Evolutionary conservation across 345 rosid species (phyloP), one percentile per base, ranked within the genome.

Genomic region (Pelargonium nanum): DNA sequence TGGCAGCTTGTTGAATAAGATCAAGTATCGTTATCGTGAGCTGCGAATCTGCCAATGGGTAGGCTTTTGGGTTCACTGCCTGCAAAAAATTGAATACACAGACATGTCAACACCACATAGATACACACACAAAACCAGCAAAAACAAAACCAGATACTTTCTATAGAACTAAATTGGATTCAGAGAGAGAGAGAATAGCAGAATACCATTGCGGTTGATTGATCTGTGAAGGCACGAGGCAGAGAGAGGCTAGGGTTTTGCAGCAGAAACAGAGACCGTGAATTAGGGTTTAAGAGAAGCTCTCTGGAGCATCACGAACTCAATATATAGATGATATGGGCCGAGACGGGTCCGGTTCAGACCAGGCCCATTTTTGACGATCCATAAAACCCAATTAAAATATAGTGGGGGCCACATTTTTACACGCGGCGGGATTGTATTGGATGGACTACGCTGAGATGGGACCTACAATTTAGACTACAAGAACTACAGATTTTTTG

Each of bases 1-100:
- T 85, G 57, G 94, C 85, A 30, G 97, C 99, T 78, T 93, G 97
- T 61, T 89, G 96, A 65, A 93, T 84, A 19, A 93, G 94, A 77
- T 93, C 97, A 22, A 89, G 74, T 26, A 93, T 93, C 8, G 97
- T 87, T 20, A 83, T 83, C 0, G 85, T 52, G 28, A 93, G 73
- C 77, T 89, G 86, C 8, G 91, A 72, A 73, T 85, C 89, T 0
- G 97, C 95, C 3, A 93, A 81, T 0, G 99, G 99, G 66, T 87
- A 87, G 0, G 96, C 97, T 74, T 85, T 87, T 0, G 98, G 88
- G 75, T 92, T 92, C 57, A 85, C 96, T 2, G 70, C 75, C 63
- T 85, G 68, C 68, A 74, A 64, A 59, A 10, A n/a, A 30, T 22
- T 19, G 44, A 24, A 24, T 4, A 22, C n/a, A 65, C 28, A 53